Percentiles rank a stretch among this genome's conserved stretches.
These are phyloP conservation scores for Coelastrella sp. DNA, from an alignment of 139 green algal genomes.

Conservation along the genomic window DNA sequence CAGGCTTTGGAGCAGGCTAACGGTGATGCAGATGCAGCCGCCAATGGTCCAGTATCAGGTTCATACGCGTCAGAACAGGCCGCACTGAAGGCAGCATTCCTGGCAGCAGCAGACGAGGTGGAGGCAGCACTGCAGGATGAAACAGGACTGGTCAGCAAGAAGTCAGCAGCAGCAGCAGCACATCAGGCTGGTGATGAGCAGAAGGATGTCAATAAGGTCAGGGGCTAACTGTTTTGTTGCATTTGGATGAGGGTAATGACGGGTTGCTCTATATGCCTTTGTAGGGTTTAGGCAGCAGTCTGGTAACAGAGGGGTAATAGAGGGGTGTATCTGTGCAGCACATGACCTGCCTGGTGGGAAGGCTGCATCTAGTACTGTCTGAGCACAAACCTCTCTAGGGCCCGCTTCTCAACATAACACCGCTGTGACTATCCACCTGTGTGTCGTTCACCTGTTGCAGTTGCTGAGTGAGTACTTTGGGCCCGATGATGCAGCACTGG, in stretches of 20 bases:
- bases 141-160: background rate
- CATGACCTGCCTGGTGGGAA: too few species aligned
- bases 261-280: too few species aligned
- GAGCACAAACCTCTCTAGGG: too few species aligned
- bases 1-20: conserved; percentile 71
- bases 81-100: conserved; percentile 77
- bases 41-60: conserved; percentile 1
- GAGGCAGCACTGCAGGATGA: conserved; percentile 25
- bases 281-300: too few species aligned
- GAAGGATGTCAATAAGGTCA: conserved; percentile 40
- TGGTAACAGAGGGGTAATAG: too few species aligned
- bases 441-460: too few species aligned
- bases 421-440: too few species aligned
- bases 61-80: conserved; percentile 87
- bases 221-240: background rate
- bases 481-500: conserved; percentile 62
- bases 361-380: too few species aligned
- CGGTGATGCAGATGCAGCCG: conserved; percentile 54
- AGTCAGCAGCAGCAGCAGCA: background rate
- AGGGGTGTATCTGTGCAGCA: too few species aligned
- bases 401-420: too few species aligned
- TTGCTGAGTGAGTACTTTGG: conserved; percentile 90
- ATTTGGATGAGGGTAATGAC: too few species aligned
- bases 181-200: background rate
- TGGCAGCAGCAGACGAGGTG: conserved; percentile 49